Conservation (phyloP, 371 early-diverging fungal species). For the Mucor circinelloides region DNA sequence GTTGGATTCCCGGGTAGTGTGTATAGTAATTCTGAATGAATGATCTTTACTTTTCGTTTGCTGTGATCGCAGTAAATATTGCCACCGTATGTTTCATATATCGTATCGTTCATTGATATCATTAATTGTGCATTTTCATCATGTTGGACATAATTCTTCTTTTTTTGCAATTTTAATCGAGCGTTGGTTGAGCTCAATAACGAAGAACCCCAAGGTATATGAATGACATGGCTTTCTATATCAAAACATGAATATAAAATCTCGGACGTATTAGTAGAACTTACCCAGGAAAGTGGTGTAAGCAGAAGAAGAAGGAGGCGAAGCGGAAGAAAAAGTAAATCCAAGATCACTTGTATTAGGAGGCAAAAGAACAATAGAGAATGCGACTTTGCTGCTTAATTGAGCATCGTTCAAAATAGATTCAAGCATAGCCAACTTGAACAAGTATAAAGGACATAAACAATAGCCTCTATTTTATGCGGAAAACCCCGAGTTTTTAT, state of each 20-base stretch:
- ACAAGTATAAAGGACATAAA: not conserved
- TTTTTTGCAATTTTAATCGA: slow-evolving; percentile 1
- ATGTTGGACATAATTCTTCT: not conserved
- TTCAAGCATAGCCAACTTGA: slow-evolving; percentile 4
- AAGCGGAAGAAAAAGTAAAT: not conserved
- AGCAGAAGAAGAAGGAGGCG: slow-evolving; percentile 4
- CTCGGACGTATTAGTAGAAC: slow-evolving; percentile 18
- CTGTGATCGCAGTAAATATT: slow-evolving; percentile 1
- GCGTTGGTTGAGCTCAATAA: not conserved
- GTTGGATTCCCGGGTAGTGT: slow-evolving; percentile 18
- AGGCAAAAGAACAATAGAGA: slow-evolving; percentile 33
- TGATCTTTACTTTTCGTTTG: not conserved
- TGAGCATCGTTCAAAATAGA: slow-evolving; percentile 13
- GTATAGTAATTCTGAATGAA: slow-evolving; percentile 16
- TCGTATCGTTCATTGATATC: slow-evolving; percentile 1
- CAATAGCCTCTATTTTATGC: not conserved
- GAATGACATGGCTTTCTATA: slow-evolving; percentile 34
- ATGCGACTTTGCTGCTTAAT: slow-evolving; percentile 9
- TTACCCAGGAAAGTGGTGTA: slow-evolving; percentile 10
- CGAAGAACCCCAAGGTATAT: slow-evolving; percentile 9
- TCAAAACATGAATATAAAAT: not conserved
- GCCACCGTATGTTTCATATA: not conserved
- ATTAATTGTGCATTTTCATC: slow-evolving; percentile 4
- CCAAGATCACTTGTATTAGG: slow-evolving; percentile 5
- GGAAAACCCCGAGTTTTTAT: not conserved